Conservation (phyloP, 805 yeast species). For the Candida endomychidarum region DNA sequence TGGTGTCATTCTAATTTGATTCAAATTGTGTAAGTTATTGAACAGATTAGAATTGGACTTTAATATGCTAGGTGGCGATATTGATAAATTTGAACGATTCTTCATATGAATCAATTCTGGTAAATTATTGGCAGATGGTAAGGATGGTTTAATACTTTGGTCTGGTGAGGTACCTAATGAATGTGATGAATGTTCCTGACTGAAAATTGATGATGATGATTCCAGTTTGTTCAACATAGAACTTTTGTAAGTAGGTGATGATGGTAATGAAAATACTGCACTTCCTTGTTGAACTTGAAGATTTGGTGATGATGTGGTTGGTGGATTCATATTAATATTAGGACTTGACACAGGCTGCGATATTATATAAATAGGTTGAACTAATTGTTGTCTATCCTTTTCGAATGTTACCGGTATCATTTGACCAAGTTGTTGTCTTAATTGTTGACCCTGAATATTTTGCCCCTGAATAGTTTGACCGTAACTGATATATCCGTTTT, state of each 20-base stretch:
- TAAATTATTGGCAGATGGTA: slow-evolving; percentile 31
- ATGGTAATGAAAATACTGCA: slow-evolving; percentile 30
- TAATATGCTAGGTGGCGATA: slow-evolving; percentile 5
- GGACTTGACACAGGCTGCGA: slow-evolving; percentile 8
- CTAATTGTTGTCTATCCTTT: slow-evolving; percentile 30
- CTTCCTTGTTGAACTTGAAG: slow-evolving; percentile 18
- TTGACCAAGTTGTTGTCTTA: slow-evolving; percentile 6
- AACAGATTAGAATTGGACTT: slow-evolving; percentile 12
- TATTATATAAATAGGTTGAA: slow-evolving; percentile 39
- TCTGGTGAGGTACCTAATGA: slow-evolving; percentile 40
- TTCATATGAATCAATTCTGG: slow-evolving; percentile 33
- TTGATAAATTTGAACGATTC: slow-evolving; percentile 11
- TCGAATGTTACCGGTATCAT: slow-evolving; percentile 31
- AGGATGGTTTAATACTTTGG: slow-evolving; percentile 10
- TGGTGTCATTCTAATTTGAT: slow-evolving; percentile 45
- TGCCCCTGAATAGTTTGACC: slow-evolving; percentile 5
- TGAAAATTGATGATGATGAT: slow-evolving; percentile 29
- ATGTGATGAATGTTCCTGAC: slow-evolving; percentile 24
- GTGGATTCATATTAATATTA: slow-evolving; percentile 9
- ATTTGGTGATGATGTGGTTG: no score
- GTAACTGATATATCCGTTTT: slow-evolving; percentile 6
- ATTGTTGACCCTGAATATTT: slow-evolving; percentile 7
- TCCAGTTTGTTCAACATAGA: slow-evolving; percentile 24
- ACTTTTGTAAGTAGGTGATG: slow-evolving; percentile 25
- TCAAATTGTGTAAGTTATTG: slow-evolving; percentile 19